Conservation (phyloP, 805 yeast genomes). For the Candida pseudoglaebosa region DNA sequence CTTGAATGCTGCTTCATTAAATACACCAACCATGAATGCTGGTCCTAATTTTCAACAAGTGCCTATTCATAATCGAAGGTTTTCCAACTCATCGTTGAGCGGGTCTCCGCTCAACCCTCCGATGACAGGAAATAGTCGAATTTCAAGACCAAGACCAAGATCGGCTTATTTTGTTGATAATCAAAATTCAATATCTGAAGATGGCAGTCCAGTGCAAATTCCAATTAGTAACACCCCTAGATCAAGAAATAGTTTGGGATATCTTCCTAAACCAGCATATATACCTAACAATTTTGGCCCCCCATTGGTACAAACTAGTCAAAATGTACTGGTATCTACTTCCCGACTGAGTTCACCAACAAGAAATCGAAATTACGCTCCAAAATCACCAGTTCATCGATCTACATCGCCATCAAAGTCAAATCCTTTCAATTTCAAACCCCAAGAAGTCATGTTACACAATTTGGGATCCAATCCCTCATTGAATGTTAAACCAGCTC, state of each 20-base stretch:
- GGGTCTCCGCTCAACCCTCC: constrained; percentile 13
- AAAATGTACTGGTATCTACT: constrained; percentile 21
- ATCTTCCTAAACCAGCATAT: constrained; percentile 10
- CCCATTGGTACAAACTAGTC: constrained; percentile 14
- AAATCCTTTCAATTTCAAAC: constrained; percentile 64
- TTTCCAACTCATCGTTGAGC: constrained; percentile 17
- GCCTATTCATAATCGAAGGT: constrained; percentile 13
- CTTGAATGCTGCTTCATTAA: too few relatives aligned
- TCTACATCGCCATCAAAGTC: constrained; percentile 21
- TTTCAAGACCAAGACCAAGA: constrained; percentile 28
- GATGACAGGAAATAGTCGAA: constrained; percentile 9
- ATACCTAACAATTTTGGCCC: constrained; percentile 14
- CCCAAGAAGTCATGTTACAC: constrained; percentile 41
- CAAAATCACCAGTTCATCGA: constrained; percentile 27
- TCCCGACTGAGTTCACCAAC: constrained; percentile 24
- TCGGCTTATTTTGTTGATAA: constrained; percentile 33
- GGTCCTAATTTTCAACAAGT: background rate
- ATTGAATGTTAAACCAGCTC: constrained; percentile 49
- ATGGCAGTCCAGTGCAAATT: constrained; percentile 16
- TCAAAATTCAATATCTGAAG: constrained; percentile 26
- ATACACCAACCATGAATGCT: too few relatives aligned
- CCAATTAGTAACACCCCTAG: constrained; percentile 16
- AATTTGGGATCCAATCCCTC: constrained; percentile 19
- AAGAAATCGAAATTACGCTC: constrained; percentile 24
- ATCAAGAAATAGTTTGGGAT: constrained; percentile 19